Evolutionary conservation across 305 asterid genomes (phyloP).

Genomic region (Caryopteris hybrid): DNA sequence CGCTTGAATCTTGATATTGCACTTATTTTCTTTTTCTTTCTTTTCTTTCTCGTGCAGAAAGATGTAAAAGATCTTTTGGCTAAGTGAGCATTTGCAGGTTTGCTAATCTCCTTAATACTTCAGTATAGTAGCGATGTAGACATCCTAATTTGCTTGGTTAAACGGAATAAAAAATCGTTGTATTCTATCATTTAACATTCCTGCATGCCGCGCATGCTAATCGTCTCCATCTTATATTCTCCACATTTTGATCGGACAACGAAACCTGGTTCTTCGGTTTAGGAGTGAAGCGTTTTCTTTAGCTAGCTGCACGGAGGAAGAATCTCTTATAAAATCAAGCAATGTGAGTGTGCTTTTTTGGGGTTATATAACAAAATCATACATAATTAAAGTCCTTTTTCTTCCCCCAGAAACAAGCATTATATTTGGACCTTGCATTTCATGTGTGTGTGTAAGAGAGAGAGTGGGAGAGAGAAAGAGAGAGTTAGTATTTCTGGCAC

Average conservation of each 20-base stretch:
- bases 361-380: not conserved
- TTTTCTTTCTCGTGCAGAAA: constrained; percentile 37
- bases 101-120: not conserved
- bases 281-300: not conserved
- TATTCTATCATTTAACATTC: not conserved
- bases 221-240: not conserved
- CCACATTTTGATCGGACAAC: not conserved
- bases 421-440: not conserved
- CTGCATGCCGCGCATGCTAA: not conserved
- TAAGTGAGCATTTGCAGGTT: constrained; percentile 36
- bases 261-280: not conserved
- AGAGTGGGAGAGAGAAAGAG: too few relatives aligned
- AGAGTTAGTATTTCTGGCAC: too few relatives aligned
- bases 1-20: not conserved
- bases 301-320: not conserved
- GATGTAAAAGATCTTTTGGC: constrained; percentile 51
- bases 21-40: not conserved
- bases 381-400: not conserved
- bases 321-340: too few relatives aligned
- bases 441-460: too few relatives aligned
- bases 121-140: not conserved
- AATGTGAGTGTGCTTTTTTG: not conserved
- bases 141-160: not conserved
- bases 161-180: not conserved
- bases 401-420: not conserved